Evolutionary conservation across 352 stramenopile genomes (phyloP).

Genomic region (Elongisporangium prolatum): DNA sequence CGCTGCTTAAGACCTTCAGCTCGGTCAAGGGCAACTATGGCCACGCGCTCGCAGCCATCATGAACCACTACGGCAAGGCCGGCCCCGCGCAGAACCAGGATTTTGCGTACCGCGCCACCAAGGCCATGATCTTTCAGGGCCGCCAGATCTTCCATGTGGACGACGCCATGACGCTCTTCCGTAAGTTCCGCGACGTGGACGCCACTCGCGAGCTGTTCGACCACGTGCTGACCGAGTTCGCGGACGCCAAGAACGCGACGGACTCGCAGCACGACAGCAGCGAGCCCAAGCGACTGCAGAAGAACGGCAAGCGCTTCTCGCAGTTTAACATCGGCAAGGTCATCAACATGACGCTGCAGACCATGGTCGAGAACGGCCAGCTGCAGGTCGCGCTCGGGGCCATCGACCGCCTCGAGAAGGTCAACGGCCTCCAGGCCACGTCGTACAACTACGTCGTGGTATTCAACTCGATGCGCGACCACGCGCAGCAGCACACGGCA

Average conservation of each 20-base stretch:
- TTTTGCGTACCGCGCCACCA: conserved; percentile 43
- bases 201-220: conserved; percentile 32
- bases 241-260: conserved; percentile 14
- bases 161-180: conserved; percentile 38
- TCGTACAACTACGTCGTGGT: conserved; percentile 41
- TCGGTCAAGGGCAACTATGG: conserved; percentile 33
- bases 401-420: conserved; percentile 24
- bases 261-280: conserved; percentile 7
- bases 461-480: conserved; percentile 45
- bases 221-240: conserved; percentile 37
- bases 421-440: conserved; percentile 19
- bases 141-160: conserved; percentile 42
- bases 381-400: conserved; percentile 25
- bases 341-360: conserved; percentile 42
- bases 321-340: conserved; percentile 42
- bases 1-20: conserved; percentile 48
- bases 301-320: conserved; percentile 17
- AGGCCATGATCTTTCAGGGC: conserved; percentile 47
- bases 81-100: conserved; percentile 28
- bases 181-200: conserved; percentile 39
- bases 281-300: conserved; percentile 1
- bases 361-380: conserved; percentile 38
- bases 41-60: conserved; percentile 40
- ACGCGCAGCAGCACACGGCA: conserved; percentile 8
- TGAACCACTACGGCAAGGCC: conserved; percentile 37